Evolutionary conservation across 2,329 filamentous ascomycete genomes (phyloP), one percentile per base, ranked within the genome.

Genomic region (Xylaria sp.): DNA sequence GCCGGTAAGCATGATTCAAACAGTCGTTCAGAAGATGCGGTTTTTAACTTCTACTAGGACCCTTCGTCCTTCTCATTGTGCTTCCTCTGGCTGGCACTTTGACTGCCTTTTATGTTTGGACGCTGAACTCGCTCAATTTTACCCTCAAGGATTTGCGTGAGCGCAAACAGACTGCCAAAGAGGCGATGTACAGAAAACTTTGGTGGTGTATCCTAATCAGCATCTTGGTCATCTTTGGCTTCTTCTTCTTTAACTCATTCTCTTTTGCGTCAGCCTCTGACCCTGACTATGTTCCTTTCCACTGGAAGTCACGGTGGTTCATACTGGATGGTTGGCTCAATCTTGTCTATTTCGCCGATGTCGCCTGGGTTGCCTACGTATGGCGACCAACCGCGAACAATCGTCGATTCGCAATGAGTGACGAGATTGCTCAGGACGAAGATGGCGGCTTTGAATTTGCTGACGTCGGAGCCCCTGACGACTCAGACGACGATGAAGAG

Each of bases 91-190:
- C 95, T 3, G 94, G 89, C 56, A 97, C 96, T 0, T 83, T 99
- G 71, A 99, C 96, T 20, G 94, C 93, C 11, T 99, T 99, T 81
- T 99, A 99, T 80, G 93, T 99, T 69, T 99, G 96, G 96, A 99
- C 96, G 0, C 86, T 99, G 72, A 98, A 97, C 83, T 97, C 94
- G 26, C 87, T 99, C 66, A 97, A 95, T 80, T 86, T 91, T 66
- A 99, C 96, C 0, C 95, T 98, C 83, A 98, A 97, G 82, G 95
- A 98, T 76, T 87, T 99, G n/a, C 87, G 92, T 64, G 93, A 97
- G 77, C 91, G 96, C 73, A 97, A 97, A 82, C 96, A 99, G 82
- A 91, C 92, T 75, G 91, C 92, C 75, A 99, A 99, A 80, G 93
- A 94, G 57, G 81, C 88, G 81, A 99, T 99, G 97, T 99, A 98